These are phyloP conservation scores for Chytridium lagenaria DNA, from an alignment of 371 early-diverging fungal species.

Conservation along the genomic window DNA sequence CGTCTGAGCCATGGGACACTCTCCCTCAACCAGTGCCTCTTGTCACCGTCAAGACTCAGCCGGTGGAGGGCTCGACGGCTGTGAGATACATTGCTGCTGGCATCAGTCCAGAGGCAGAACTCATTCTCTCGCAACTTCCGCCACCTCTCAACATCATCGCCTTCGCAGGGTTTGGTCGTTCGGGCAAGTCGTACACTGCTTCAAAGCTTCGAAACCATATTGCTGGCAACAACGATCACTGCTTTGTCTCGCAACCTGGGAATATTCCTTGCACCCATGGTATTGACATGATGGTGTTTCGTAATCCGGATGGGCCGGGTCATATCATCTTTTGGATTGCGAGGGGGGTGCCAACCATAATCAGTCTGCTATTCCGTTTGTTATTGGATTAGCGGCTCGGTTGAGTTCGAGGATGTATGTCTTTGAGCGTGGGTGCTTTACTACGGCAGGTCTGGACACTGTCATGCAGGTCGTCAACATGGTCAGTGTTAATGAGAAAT, in stretches of 20 bases:
- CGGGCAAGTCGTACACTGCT: conserved; percentile 57
- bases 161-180: conserved; percentile 57
- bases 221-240: conserved; percentile 45
- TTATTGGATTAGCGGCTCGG: conserved; percentile 58
- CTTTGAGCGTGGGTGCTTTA: conserved; percentile 61
- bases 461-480: conserved; percentile 62
- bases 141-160: conserved; percentile 54
- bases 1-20: conserved; percentile 44
- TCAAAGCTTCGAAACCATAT: conserved; percentile 41
- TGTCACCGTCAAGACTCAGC: conserved; percentile 39
- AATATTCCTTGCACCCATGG: conserved; percentile 62
- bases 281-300: conserved; percentile 58
- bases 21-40: conserved; percentile 50
- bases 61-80: conserved; percentile 19
- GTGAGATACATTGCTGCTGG: conserved; percentile 54
- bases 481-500: too few relatives aligned
- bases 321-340: conserved; percentile 57
- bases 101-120: conserved; percentile 53
- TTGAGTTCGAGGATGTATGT: conserved; percentile 52
- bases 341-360: conserved; percentile 62
- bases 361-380: conserved; percentile 59
- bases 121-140: conserved; percentile 47
- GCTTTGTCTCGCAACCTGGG: conserved; percentile 45
- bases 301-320: conserved; percentile 48
- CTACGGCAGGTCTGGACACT: conserved; percentile 59